Percentiles rank a stretch among this genome's conserved stretches.
Evolutionary conservation across 805 yeast genomes (phyloP).

Genomic region (Lachancea sp.): DNA sequence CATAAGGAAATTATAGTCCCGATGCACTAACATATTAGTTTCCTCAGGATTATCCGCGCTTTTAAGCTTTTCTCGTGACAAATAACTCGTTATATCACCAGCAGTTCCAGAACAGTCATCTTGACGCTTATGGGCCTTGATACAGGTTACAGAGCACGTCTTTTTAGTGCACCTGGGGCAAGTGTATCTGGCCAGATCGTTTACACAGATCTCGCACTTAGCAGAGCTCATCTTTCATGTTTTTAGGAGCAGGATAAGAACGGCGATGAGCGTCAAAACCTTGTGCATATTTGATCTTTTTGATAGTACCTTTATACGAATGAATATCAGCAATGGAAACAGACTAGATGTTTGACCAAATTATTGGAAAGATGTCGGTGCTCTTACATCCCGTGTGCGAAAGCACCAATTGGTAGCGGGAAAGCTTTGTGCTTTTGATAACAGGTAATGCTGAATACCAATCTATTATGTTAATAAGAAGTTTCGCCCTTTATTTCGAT

Average conservation of each 20-base stretch:
- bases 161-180: slow-evolving; percentile 71
- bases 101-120: slow-evolving; percentile 60
- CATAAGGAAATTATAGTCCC: slow-evolving; percentile 76
- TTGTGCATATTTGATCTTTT: not conserved
- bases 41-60: slow-evolving; percentile 36
- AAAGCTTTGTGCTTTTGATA: too few relatives aligned
- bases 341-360: too few relatives aligned
- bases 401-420: too few relatives aligned
- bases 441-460: too few relatives aligned
- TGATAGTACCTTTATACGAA: not conserved
- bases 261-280: slow-evolving; percentile 6
- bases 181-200: slow-evolving; percentile 48
- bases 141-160: slow-evolving; percentile 71
- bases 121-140: slow-evolving; percentile 58
- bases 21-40: slow-evolving; percentile 44
- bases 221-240: not conserved
- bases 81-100: slow-evolving; percentile 50
- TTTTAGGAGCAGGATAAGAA: not conserved
- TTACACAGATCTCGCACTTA: slow-evolving; percentile 43
- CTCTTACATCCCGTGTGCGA: too few relatives aligned
- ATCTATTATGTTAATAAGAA: too few relatives aligned
- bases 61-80: slow-evolving; percentile 42
- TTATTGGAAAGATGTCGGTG: too few relatives aligned
- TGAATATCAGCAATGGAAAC: too few relatives aligned
- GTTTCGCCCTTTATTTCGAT: too few relatives aligned